Evolutionary conservation across 129 eudicot genomes (phyloP), one percentile per base, ranked within the genome.

Genomic region (Flaveria brownii): DNA sequence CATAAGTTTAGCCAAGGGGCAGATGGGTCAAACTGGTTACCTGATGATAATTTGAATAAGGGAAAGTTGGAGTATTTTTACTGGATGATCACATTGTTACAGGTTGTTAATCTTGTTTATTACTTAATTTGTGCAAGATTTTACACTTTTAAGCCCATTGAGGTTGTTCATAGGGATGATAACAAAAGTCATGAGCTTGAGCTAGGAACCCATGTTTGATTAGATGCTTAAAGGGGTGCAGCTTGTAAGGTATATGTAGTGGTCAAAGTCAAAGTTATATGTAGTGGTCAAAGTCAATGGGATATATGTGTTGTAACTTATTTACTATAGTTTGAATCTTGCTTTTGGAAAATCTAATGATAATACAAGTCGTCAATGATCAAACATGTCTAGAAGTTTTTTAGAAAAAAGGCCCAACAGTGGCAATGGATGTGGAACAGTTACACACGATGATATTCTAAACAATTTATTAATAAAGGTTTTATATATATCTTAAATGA

Each of bases 21-120:
- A 0, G 80, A 80, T 59, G 98, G 95, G 33, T 86, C 90, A 33
- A 90, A 93, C 65, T 93, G 98, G 98, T 82, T 93, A n/a, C 93
- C 96, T 47, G 98, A 93, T 83, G 56, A 73, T 22, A 86, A 93
- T 70, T 51, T 93, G 75, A 91, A 93, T 14, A 82, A 70, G 77
- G 97, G 97, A 43, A 88, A 68, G 72, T 78, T 93, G 83, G 97
- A 93, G 91, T 82, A 91, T 20, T 87, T 88, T 61, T 91, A 91
- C 50, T 93, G 97, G 98, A n/a, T 93, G 61, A 85, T 93, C 59
- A 90, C 98, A 10, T 61, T 84, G 76, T 52, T 93, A 66, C 98
- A 93, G 71, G 80, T 87, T 36, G 9, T 84, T 14, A 93, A 93
- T 72, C 65, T 93, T 7, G 60, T 83, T 4, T 93, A 93, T 59